Evolutionary conservation across 768 basidiomycete species (phyloP).

Genomic region (Suillus weaverae): DNA sequence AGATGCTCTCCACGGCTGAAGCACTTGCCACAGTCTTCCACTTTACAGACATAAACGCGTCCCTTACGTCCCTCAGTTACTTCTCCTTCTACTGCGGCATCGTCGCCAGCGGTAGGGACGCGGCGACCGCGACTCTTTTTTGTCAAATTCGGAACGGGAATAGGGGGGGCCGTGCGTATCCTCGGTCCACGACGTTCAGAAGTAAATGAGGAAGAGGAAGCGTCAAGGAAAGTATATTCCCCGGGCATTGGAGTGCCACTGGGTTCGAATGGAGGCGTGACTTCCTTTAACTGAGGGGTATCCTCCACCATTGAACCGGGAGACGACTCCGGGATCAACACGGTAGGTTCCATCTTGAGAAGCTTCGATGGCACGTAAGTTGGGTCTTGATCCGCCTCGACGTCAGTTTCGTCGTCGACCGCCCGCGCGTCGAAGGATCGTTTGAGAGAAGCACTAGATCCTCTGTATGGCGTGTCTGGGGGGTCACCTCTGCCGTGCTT

Average conservation of each 20-base stretch:
- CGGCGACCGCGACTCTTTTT: conserved; percentile 80
- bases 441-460: conserved; percentile 26
- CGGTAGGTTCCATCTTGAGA: conserved; percentile 26
- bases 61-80: conserved; percentile 31
- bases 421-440: conserved; percentile 36
- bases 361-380: conserved; percentile 26
- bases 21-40: conserved; percentile 69
- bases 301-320: conserved; percentile 32
- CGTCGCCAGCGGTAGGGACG: conserved; percentile 55
- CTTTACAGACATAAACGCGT: conserved; percentile 57
- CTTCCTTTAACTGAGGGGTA: conserved; percentile 11
- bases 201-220: conserved; percentile 36
- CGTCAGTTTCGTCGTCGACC: conserved; percentile 35
- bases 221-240: conserved; percentile 36
- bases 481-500: conserved; percentile 33
- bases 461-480: conserved; percentile 24
- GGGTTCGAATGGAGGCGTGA: conserved; percentile 11
- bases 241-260: conserved; percentile 30
- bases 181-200: conserved; percentile 47
- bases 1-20: conserved; percentile 76
- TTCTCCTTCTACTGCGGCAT: conserved; percentile 22
- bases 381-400: conserved; percentile 26
- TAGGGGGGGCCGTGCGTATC: conserved; percentile 57
- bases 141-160: conserved; percentile 74
- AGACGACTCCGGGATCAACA: conserved; percentile 28